Percentiles rank a stretch among this genome's conserved stretches.
Conservation (phyloP, 1,139 yeast species). For the Insectozyma bohioensis region DNA sequence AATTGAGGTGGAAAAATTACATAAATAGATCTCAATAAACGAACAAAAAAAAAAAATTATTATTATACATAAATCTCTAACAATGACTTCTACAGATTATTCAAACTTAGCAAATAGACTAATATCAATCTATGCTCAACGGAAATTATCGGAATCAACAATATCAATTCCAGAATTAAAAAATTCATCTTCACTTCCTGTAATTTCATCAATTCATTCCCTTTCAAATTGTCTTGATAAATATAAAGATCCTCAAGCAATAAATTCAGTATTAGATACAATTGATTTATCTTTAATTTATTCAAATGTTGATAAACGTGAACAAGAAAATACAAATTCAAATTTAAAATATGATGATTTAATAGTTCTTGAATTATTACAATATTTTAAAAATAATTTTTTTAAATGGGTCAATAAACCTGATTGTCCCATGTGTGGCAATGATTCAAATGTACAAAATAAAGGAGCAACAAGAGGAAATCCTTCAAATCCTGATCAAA, state of each 20-base stretch:
- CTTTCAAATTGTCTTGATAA: conserved; percentile 7
- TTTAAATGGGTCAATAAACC: conserved; percentile 84
- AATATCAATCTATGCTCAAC: conserved; percentile 7
- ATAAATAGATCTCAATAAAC: no score
- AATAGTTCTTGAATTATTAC: conserved; percentile 63
- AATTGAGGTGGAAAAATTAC: no score
- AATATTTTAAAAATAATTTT: conserved; percentile 78
- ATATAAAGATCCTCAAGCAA: conserved; percentile 9
- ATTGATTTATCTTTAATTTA: conserved; percentile 40
- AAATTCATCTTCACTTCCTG: conserved; percentile 6
- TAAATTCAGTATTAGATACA: conserved; percentile 16
- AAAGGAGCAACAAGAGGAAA: conserved; percentile 16
- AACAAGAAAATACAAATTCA: conserved; percentile 14
- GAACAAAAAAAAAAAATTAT: no score
- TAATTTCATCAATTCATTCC: conserved; percentile 9
- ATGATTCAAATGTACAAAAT: conserved; percentile 15
- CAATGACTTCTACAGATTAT: conserved; percentile 9
- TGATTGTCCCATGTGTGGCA: conserved; percentile 52
- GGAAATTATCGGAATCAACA: conserved; percentile 3
- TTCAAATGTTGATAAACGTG: conserved; percentile 34
- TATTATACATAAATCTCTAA: no score
- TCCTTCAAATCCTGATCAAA: conserved; percentile 29
- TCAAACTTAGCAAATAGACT: conserved; percentile 8
- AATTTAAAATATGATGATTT: conserved; percentile 59
- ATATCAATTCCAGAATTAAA: conserved; percentile 1